Evolutionary conservation across 1,284 basidiomycete genomes (phyloP).

Genomic region (Ganoderma leucocontextum): DNA sequence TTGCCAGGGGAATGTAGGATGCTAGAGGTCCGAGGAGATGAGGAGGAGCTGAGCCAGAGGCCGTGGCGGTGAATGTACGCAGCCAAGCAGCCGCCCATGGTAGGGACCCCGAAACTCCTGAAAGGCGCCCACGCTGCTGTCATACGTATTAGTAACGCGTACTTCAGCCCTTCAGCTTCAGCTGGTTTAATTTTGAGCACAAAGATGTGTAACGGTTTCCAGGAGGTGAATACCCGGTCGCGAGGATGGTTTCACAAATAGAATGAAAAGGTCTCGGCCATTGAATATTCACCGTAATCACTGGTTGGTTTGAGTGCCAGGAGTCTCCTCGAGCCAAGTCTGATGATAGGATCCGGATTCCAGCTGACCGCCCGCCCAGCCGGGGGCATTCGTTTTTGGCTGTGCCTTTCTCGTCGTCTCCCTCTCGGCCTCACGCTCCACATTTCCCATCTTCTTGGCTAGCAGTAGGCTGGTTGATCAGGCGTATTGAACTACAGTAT

Average conservation of each 20-base stretch:
- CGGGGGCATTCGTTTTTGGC: neutral
- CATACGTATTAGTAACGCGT: neutral
- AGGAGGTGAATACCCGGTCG: neutral
- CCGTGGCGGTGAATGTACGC: constrained; percentile 13
- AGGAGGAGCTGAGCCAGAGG: constrained; percentile 14
- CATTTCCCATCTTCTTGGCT: neutral
- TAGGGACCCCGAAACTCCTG: constrained; percentile 27
- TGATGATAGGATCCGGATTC: neutral
- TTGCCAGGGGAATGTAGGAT: constrained; percentile 16
- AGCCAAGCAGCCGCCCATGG: neutral
- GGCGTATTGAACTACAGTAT: neutral
- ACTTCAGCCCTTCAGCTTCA: too few species aligned
- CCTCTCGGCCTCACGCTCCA: neutral
- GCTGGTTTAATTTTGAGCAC: too few species aligned
- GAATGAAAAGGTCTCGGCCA: neutral
- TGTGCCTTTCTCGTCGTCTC: constrained; percentile 2
- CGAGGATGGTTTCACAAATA: neutral
- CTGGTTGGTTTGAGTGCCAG: neutral
- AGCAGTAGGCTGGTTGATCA: neutral
- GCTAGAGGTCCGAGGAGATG: constrained; percentile 19
- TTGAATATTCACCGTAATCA: neutral
- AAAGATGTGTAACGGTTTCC: neutral
- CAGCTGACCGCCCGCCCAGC: constrained; percentile 2
- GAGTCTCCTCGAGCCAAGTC: constrained; percentile 9
- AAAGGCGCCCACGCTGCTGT: neutral